phyloP scores from a whole-genome alignment of 2,329 filamentous ascomycete genomes.

The Alternaria panax region DNA sequence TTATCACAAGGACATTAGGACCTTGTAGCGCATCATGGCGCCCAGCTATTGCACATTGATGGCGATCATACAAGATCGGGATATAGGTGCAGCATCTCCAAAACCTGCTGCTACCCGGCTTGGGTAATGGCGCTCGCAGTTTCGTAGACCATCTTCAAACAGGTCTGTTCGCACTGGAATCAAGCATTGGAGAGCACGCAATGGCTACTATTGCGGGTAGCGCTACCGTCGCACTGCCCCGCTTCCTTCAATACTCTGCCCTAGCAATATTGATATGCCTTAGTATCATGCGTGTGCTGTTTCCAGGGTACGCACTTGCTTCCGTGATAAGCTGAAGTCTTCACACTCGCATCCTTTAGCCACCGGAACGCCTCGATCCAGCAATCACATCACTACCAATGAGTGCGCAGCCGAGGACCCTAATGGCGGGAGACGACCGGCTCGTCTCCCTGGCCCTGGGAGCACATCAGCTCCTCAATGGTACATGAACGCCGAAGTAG shows the following conservation, averaged over 20 bases:
- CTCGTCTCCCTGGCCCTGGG: slow-evolving; percentile 30
- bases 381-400: slow-evolving; percentile 18
- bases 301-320: slow-evolving; percentile 7
- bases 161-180: slow-evolving; percentile 5
- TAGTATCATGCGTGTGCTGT: slow-evolving; percentile 3
- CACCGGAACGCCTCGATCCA: slow-evolving; percentile 13
- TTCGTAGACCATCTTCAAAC: slow-evolving; percentile 5
- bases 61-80: slow-evolving; percentile 27
- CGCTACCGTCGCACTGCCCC: slow-evolving; percentile 10
- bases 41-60: slow-evolving; percentile 17
- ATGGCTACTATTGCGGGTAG: slow-evolving; percentile 9
- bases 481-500: slow-evolving; percentile 9
- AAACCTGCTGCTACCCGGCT: slow-evolving; percentile 11
- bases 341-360: slow-evolving; percentile 9
- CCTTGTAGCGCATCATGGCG: slow-evolving; percentile 21
- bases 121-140: not conserved
- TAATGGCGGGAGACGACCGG: slow-evolving; percentile 27
- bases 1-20: slow-evolving; percentile 10
- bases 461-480: slow-evolving; percentile 14
- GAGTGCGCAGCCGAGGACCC: slow-evolving; percentile 15
- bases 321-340: slow-evolving; percentile 16
- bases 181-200: not conserved
- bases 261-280: not conserved
- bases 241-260: slow-evolving; percentile 11
- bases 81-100: slow-evolving; percentile 24